Evolutionary conservation across 164 flowering plant genomes (phyloP).

Genomic region (Aristolochia contorta): DNA sequence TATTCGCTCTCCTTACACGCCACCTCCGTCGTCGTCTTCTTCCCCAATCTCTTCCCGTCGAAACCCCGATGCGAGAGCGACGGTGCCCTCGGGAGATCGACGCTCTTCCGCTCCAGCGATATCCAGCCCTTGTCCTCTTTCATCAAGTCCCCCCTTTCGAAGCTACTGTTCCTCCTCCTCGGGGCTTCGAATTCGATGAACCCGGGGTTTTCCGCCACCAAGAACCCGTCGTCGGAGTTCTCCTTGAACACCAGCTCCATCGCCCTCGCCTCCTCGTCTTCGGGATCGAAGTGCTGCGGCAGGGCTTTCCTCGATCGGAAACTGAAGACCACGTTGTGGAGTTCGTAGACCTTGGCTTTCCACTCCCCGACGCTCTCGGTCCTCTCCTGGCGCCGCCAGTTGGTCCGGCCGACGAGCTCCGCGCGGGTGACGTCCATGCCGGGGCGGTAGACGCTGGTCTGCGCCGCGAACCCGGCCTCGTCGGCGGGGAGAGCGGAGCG

Average conservation of each 20-base stretch:
- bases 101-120: slow-evolving; percentile 19
- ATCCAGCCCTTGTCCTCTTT: slow-evolving; percentile 50
- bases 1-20: slow-evolving; percentile 72
- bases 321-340: slow-evolving; percentile 77
- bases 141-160: slow-evolving; percentile 27
- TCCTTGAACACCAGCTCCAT: slow-evolving; percentile 61
- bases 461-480: slow-evolving; percentile 49
- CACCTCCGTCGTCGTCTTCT: slow-evolving; percentile 20
- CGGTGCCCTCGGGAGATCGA: slow-evolving; percentile 15
- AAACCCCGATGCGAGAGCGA: neutral
- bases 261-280: neutral
- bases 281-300: neutral
- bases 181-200: neutral
- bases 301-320: slow-evolving; percentile 64
- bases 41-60: slow-evolving; percentile 9
- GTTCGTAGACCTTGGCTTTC: slow-evolving; percentile 78
- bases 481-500: slow-evolving; percentile 46
- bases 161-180: slow-evolving; percentile 57
- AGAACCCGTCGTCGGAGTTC: slow-evolving; percentile 67
- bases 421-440: slow-evolving; percentile 95
- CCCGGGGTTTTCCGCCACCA: slow-evolving; percentile 70
- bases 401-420: slow-evolving; percentile 54
- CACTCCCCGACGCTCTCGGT: slow-evolving; percentile 74
- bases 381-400: slow-evolving; percentile 85
- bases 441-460: slow-evolving; percentile 76